A percentile compares a stretch with the other conserved stretches of the same genome.
Evolutionary conservation across 108 stramenopile species (phyloP).

Genomic region (Pseudonitzschia pungens): DNA sequence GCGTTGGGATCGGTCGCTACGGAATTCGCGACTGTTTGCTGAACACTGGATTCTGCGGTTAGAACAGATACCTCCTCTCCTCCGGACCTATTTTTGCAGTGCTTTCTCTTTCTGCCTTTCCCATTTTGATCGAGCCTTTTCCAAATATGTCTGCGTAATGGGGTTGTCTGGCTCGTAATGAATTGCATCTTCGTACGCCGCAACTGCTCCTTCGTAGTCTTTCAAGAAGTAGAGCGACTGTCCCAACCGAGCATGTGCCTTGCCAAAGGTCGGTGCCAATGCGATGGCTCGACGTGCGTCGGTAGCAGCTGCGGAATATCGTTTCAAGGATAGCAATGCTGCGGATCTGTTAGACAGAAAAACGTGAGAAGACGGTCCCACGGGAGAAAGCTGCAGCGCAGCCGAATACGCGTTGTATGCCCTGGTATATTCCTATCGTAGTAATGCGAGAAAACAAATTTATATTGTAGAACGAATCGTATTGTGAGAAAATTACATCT

Average conservation of each 20-base stretch:
- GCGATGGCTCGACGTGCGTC: slow-evolving; percentile 84
- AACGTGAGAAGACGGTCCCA: slow-evolving; percentile 87
- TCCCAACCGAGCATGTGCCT: slow-evolving; percentile 91
- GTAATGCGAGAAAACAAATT: neutral
- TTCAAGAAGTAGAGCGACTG: slow-evolving; percentile 85
- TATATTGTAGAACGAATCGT: neutral
- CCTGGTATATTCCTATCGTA: slow-evolving; percentile 68
- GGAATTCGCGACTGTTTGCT: slow-evolving; percentile 53
- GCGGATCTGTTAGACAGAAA: slow-evolving; percentile 88
- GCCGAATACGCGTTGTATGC: slow-evolving; percentile 90
- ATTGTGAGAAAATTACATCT: neutral
- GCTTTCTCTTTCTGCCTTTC: slow-evolving; percentile 60
- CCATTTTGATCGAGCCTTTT: slow-evolving; percentile 80
- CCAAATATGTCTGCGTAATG: slow-evolving; percentile 76
- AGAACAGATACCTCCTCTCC: slow-evolving; percentile 55
- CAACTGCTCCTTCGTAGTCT: slow-evolving; percentile 77
- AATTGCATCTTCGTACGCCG: slow-evolving; percentile 88
- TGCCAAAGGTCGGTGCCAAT: slow-evolving; percentile 88
- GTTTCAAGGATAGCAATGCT: slow-evolving; percentile 74
- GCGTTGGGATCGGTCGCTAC: slow-evolving; percentile 64
- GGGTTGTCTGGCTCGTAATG: slow-evolving; percentile 71
- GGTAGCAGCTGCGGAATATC: slow-evolving; percentile 80
- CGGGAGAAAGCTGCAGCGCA: slow-evolving; percentile 82
- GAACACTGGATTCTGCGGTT: slow-evolving; percentile 53
- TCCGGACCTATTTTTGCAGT: slow-evolving; percentile 21